Conservation (phyloP, 2,329 filamentous ascomycete genomes). For the Aspergillus melleus region DNA sequence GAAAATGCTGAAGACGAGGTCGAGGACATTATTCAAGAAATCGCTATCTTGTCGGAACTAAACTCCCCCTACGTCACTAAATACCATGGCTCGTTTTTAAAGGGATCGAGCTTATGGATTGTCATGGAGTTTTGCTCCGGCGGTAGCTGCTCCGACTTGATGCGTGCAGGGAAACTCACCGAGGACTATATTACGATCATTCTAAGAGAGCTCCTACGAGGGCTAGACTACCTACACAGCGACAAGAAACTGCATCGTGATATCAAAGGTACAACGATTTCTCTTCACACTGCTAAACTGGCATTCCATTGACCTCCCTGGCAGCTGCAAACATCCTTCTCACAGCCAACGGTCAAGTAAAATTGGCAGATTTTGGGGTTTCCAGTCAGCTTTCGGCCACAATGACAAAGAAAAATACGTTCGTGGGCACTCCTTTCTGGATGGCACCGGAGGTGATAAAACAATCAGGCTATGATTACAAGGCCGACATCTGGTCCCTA, state of each 20-base stretch:
- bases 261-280: slow-evolving; percentile 72
- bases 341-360: slow-evolving; percentile 88
- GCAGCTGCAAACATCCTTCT: slow-evolving; percentile 89
- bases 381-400: slow-evolving; percentile 94
- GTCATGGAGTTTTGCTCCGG: slow-evolving; percentile 99
- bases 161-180: slow-evolving; percentile 87
- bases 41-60: slow-evolving; percentile 92
- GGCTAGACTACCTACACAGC: slow-evolving; percentile 86
- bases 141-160: slow-evolving; percentile 90
- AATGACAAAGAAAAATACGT: slow-evolving; percentile 99
- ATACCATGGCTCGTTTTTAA: slow-evolving; percentile 95
- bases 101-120: slow-evolving; percentile 96
- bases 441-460: slow-evolving; percentile 99
- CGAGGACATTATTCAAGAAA: slow-evolving; percentile 98
- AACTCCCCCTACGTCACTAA: slow-evolving; percentile 96
- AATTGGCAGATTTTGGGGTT: slow-evolving; percentile 94
- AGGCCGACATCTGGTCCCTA: slow-evolving; percentile 96
- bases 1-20: slow-evolving; percentile 99
- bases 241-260: slow-evolving; percentile 97
- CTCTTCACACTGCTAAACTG: too few species aligned
- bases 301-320: slow-evolving; percentile 15
- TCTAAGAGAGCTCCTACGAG: slow-evolving; percentile 81
- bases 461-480: slow-evolving; percentile 96
- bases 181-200: slow-evolving; percentile 99
- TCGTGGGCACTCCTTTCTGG: slow-evolving; percentile 98